These are phyloP conservation scores for Cucurbita ficifolia DNA, from an alignment of 306 rosid genomes.

Conservation along the genomic window DNA sequence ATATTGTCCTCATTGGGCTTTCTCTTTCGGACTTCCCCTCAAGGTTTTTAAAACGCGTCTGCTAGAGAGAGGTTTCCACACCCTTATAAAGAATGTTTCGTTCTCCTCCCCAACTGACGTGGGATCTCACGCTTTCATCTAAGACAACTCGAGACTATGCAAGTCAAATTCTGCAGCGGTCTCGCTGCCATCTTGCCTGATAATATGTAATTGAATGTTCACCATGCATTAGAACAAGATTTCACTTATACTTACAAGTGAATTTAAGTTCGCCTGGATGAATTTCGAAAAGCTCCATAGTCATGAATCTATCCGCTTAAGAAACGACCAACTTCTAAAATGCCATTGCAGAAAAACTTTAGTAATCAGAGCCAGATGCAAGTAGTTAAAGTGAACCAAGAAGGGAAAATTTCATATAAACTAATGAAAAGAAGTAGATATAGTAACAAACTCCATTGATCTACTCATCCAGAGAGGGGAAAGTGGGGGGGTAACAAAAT, in stretches of 20 bases:
- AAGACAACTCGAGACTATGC: background rate
- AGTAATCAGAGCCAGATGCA: background rate
- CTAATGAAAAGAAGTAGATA: background rate
- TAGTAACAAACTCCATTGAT: background rate
- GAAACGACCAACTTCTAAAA: background rate
- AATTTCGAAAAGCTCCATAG: constrained; percentile 61
- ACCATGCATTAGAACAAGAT: background rate
- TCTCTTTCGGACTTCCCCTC: no score
- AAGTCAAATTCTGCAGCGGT: background rate
- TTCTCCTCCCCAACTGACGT: no score
- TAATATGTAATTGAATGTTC: background rate
- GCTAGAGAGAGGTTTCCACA: no score
- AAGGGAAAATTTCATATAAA: background rate
- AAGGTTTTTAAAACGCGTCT: no score
- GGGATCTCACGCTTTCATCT: background rate
- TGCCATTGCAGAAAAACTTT: background rate
- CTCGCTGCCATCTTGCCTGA: background rate
- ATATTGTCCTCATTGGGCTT: no score
- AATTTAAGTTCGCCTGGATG: constrained; percentile 59
- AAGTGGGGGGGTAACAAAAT: background rate
- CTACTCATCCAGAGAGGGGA: background rate
- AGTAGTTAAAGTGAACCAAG: background rate
- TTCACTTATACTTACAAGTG: constrained; percentile 37
- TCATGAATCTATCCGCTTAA: constrained; percentile 19
- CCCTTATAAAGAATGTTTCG: no score